Evolutionary conservation across 2,329 filamentous ascomycete genomes (phyloP).

Genomic region (Ramichloridium luteum): DNA sequence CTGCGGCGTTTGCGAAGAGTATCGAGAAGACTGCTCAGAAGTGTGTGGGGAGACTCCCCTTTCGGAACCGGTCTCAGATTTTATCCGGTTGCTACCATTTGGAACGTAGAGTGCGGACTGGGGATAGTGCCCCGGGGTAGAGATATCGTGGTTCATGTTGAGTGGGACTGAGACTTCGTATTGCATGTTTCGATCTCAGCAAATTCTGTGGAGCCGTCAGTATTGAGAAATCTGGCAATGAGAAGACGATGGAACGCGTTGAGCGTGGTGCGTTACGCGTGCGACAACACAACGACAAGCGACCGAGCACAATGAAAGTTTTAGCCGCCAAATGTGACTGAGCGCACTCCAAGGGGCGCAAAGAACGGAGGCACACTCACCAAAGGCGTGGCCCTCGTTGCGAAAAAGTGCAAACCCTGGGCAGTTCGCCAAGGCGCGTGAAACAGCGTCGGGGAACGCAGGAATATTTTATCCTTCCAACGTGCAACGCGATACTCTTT

Average conservation of each 20-base stretch:
- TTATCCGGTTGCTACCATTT: constrained; percentile 39
- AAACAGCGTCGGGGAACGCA: constrained; percentile 5
- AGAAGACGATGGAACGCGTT: constrained; percentile 15
- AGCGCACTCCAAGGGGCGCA: not conserved
- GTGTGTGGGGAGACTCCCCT: constrained; percentile 44
- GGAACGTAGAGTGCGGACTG: constrained; percentile 36
- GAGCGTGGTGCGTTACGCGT: too few species aligned
- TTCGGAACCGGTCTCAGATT: constrained; percentile 45
- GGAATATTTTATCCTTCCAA: too few species aligned
- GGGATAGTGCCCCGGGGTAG: constrained; percentile 22
- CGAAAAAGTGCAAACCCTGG: not conserved
- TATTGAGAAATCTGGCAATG: constrained; percentile 20
- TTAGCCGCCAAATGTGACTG: not conserved
- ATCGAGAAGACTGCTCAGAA: constrained; percentile 44
- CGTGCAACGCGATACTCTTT: too few species aligned
- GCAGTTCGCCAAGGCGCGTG: constrained; percentile 4
- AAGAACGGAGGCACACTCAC: constrained; percentile 21
- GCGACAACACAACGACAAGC: too few species aligned
- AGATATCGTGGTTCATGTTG: constrained; percentile 22
- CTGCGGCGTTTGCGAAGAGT: constrained; percentile 45
- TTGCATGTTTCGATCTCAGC: constrained; percentile 27
- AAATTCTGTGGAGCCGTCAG: constrained; percentile 25
- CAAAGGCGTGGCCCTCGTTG: not conserved
- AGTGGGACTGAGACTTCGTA: constrained; percentile 26
- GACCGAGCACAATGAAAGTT: too few species aligned